Conservation (phyloP, 306 rosid species). For the Lagenaria siceraria region DNA sequence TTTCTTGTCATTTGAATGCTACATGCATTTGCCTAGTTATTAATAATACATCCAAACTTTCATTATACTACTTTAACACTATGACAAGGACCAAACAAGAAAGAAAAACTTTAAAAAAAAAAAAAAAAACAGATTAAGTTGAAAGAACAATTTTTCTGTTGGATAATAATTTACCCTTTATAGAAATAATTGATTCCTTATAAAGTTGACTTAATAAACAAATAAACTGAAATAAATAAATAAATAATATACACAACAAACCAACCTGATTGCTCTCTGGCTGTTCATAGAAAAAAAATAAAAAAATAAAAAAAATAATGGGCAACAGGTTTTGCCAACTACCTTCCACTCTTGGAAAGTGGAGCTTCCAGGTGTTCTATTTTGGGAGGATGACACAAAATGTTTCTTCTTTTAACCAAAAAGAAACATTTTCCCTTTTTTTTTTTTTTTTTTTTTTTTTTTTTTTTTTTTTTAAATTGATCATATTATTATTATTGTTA, state of each 20-base stretch:
- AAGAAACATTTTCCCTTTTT: neutral
- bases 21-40: neutral
- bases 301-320: neutral
- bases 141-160: neutral
- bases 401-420: neutral
- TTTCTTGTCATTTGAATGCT: neutral
- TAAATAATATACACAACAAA: neutral
- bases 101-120: neutral
- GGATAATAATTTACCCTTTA: neutral
- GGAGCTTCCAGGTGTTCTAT: constrained; percentile 2
- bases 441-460: neutral
- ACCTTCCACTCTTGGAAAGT: constrained; percentile 4
- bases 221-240: neutral
- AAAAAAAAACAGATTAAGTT: neutral
- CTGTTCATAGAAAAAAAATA: neutral
- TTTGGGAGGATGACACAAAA: neutral
- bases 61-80: neutral
- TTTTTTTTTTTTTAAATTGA: neutral
- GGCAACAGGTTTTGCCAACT: neutral
- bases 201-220: neutral
- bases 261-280: neutral
- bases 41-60: neutral
- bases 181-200: neutral
- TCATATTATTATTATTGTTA: neutral
- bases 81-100: neutral